Conservation (phyloP, 345 rosid genomes). For the Eucalyptus polyanthemos region DNA sequence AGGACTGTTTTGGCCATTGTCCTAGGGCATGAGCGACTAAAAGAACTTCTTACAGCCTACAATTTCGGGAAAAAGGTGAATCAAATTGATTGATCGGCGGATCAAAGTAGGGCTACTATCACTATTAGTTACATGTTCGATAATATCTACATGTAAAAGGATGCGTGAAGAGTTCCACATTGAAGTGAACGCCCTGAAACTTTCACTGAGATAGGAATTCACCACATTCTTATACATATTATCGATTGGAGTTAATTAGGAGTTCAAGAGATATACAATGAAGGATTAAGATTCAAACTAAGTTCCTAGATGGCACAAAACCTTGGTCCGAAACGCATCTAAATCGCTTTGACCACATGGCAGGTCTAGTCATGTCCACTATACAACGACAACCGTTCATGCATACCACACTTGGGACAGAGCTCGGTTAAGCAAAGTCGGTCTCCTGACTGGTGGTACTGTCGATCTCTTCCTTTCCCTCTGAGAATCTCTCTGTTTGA, state of each 20-base stretch:
- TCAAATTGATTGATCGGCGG: not conserved
- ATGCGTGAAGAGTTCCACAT: not conserved
- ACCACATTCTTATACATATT: not conserved
- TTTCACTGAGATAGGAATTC: not conserved
- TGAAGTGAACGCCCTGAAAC: not conserved
- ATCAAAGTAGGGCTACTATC: not conserved
- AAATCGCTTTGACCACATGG: not conserved
- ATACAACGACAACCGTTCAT: not conserved
- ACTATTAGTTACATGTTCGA: not conserved
- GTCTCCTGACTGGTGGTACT: not conserved
- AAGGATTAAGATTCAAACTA: not conserved
- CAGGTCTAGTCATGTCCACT: not conserved
- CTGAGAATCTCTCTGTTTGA: not conserved
- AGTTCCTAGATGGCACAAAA: not conserved
- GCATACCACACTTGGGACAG: not conserved
- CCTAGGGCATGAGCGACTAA: not conserved
- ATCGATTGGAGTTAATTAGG: not conserved
- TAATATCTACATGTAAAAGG: not conserved
- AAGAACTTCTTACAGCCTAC: not conserved
- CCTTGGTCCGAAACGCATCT: not conserved
- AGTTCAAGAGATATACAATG: not conserved
- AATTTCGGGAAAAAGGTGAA: not conserved
- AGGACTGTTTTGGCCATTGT: not conserved
- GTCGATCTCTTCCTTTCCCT: not conserved
- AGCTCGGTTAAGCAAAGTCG: not conserved